Percentiles rank a stretch among this genome's conserved stretches.
Evolutionary conservation across 2,329 filamentous ascomycete species (phyloP).

Genomic region (Knoxdaviesia proteae): DNA sequence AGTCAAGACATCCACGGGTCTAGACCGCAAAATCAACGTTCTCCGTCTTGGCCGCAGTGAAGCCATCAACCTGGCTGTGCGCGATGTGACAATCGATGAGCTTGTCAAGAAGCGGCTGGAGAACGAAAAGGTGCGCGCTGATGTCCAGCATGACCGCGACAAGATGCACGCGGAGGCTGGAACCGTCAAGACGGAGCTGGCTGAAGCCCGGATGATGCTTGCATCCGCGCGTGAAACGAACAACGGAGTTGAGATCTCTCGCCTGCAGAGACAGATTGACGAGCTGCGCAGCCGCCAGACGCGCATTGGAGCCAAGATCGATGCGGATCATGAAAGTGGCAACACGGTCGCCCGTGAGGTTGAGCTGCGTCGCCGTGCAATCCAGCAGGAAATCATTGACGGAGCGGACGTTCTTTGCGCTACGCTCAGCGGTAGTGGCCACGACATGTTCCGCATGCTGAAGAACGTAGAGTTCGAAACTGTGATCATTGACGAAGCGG

Average conservation of each 20-base stretch:
- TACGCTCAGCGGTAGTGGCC: constrained; percentile 84
- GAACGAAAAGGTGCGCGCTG: constrained; percentile 34
- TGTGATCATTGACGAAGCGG: constrained; percentile 93
- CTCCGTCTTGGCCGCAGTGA: constrained; percentile 80
- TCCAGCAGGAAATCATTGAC: constrained; percentile 82
- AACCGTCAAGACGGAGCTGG: constrained; percentile 49
- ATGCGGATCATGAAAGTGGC: constrained; percentile 69
- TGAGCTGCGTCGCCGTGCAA: constrained; percentile 62
- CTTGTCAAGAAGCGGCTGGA: constrained; percentile 59
- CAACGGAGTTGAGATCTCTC: constrained; percentile 24
- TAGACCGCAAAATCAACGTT: constrained; percentile 59
- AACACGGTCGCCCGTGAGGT: constrained; percentile 64
- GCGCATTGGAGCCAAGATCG: constrained; percentile 59
- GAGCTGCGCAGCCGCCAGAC: constrained; percentile 55
- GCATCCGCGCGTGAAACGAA: constrained; percentile 41
- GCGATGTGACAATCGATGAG: constrained; percentile 84
- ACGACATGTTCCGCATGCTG: constrained; percentile 90
- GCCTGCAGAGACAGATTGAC: constrained; percentile 58
- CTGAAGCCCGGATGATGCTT: constrained; percentile 47
- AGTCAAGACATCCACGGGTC: constrained; percentile 56
- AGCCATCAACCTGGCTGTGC: constrained; percentile 73
- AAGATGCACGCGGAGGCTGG: constrained; percentile 41
- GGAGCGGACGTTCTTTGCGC: constrained; percentile 84
- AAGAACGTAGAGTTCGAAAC: constrained; percentile 95
- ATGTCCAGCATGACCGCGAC: constrained; percentile 33